These are phyloP conservation scores for Fusarium longipes DNA, from an alignment of 2,329 filamentous ascomycete genomes.

Conservation along the genomic window DNA sequence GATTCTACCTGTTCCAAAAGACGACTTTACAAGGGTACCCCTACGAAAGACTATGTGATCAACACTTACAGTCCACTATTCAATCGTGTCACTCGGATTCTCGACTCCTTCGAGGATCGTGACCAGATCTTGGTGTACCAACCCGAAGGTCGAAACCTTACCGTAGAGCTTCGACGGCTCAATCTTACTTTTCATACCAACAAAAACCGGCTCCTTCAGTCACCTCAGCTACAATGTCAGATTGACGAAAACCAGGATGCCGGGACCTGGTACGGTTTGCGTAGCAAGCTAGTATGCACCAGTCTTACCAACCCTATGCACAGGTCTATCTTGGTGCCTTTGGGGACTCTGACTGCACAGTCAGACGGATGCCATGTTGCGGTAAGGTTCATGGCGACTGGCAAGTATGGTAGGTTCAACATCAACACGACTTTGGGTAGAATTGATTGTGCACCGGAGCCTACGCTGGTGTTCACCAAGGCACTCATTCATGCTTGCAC, in stretches of 20 bases:
- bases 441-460: conserved; percentile 68
- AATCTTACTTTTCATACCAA: conserved; percentile 66
- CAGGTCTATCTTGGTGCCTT: conserved; percentile 65
- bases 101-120: conserved; percentile 36
- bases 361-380: conserved; percentile 38
- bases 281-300: conserved; percentile 69
- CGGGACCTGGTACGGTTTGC: conserved; percentile 70
- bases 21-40: background rate
- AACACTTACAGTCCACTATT: conserved; percentile 42
- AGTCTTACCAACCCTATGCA: conserved; percentile 55
- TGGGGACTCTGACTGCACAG: conserved; percentile 51
- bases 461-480: conserved; percentile 64
- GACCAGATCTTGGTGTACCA: conserved; percentile 35
- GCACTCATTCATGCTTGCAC: conserved; percentile 70
- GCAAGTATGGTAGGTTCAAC: conserved; percentile 60
- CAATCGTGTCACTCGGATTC: conserved; percentile 33
- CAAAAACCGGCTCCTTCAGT: conserved; percentile 55
- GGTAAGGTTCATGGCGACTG: conserved; percentile 48
- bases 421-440: conserved; percentile 66
- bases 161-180: conserved; percentile 63
- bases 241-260: conserved; percentile 68
- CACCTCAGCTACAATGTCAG: conserved; percentile 60
- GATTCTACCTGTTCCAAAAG: conserved; percentile 23
- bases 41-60: conserved; percentile 25
- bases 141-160: conserved; percentile 46